Base-by-base conservation (phyloP, 176 grass and related monocot species). In the Oryza meyeriana region DNA sequence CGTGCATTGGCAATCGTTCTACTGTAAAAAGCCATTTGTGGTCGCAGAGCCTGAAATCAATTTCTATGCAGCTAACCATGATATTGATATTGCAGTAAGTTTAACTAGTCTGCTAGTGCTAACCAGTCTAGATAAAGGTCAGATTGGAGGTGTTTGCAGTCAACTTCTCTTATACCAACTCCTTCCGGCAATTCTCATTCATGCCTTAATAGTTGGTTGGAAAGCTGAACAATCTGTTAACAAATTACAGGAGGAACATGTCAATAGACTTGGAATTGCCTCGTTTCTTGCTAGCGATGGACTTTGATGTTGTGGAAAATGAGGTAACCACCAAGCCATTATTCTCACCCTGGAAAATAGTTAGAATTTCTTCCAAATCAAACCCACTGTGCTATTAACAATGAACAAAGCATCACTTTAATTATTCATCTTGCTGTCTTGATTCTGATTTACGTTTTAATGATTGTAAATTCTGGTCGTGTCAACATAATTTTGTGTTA, bases 221-320 rank as follows among this genome's bases (percentile, higher is more conserved):
- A 35, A 72, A 45, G 6, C 12, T 52, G 81, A 39, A 69, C 61
- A 35, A 9, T 85, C 22, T 64, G 17, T 25, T 40, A 12, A 32
- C n/a, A 74, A 67, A 72, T 79, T 6, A 38, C 87, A 99, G 96
- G 90, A 91, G 74, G 87, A 95, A 88, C 58, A 74, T 28, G 47
- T 95, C 14, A 57, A 90, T 82, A 47, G 83, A 95, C n/a, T 69
- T 99, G 72, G 96, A 99, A 68, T 89, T 89, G 90, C 50, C 66
- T 99, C 76, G 93, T 99, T 99, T 83, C 93, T 99, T 47, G 96
- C 96, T 62, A 99, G 88, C 66, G 93, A 99, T 71, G 93, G 93
- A 29, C 86, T 99, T 71, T 99, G 96, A 95, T 86, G 96, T 86
- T 69, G 74, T 95, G 20, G 82, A 94, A 80, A 95, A 99, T 47